A percentile compares a stretch with the other conserved stretches of the same genome.
Evolutionary conservation across 2,329 filamentous ascomycete species (phyloP).

Genomic region (Talaromyces funiculosus): DNA sequence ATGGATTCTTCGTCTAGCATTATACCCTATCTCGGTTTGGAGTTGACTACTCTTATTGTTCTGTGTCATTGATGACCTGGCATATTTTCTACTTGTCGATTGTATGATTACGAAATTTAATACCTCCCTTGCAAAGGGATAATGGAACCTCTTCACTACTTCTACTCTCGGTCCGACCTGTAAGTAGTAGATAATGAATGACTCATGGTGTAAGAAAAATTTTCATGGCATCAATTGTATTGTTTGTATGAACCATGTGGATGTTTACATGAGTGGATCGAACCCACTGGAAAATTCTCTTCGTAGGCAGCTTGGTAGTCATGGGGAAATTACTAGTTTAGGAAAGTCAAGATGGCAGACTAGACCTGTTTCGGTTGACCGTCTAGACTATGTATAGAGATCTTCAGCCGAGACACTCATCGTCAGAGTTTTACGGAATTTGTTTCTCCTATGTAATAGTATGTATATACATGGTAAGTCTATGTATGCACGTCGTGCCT

Average conservation of each 20-base stretch:
- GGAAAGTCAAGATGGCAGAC: background rate
- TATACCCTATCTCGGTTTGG: conserved; percentile 10
- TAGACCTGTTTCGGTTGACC: background rate
- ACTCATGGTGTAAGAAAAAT: background rate
- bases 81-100: background rate
- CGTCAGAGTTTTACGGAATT: no score
- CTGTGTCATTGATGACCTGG: background rate
- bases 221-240: background rate
- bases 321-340: background rate
- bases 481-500: no score
- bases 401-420: background rate
- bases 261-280: conserved; percentile 1
- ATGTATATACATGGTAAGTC: no score
- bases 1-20: conserved; percentile 10
- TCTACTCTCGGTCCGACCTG: no score
- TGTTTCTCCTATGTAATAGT: no score
- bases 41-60: conserved; percentile 1
- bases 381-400: background rate
- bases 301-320: no score
- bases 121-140: background rate
- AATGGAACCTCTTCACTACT: conserved; percentile 2
- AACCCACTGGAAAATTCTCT: conserved; percentile 3
- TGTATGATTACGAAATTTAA: conserved; percentile 9
- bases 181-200: no score
- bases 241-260: background rate